Percentiles rank a stretch among this genome's conserved stretches.
Evolutionary conservation across 192 early-diverging fungal species (phyloP).

Genomic region (Oehlia diaphana): DNA sequence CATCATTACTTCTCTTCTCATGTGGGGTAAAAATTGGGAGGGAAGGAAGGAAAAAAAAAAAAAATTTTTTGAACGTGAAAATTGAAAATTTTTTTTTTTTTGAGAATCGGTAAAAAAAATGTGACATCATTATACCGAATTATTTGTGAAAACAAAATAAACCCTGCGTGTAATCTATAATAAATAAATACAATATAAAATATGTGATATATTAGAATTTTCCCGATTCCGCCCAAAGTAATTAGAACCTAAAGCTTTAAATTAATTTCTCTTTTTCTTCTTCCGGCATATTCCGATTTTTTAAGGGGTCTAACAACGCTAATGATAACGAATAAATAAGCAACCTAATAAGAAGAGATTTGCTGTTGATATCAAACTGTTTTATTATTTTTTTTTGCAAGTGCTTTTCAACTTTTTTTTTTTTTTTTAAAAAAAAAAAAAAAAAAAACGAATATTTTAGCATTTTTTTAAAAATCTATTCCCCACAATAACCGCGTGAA

Average conservation of each 20-base stretch:
- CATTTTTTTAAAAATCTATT: not conserved
- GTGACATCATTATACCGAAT: not conserved
- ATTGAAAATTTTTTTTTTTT: not conserved
- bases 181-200: too few species aligned
- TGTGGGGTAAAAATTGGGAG: not conserved
- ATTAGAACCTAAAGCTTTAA: not conserved
- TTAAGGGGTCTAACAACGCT: not conserved
- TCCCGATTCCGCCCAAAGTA: not conserved
- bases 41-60: not conserved
- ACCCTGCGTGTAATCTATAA: not conserved
- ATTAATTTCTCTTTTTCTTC: not conserved
- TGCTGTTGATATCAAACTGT: too few species aligned
- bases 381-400: too few species aligned
- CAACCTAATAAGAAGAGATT: not conserved
- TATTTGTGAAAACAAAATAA: not conserved
- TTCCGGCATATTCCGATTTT: not conserved
- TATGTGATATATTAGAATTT: not conserved
- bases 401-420: too few species aligned
- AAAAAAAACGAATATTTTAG: too few species aligned
- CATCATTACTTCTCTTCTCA: not conserved
- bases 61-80: not conserved
- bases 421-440: too few species aligned
- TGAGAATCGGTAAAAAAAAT: not conserved
- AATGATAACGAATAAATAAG: not conserved
- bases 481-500: not conserved